Conservation (phyloP, 1,284 basidiomycete species). For the Afroboletus lepidellus region DNA sequence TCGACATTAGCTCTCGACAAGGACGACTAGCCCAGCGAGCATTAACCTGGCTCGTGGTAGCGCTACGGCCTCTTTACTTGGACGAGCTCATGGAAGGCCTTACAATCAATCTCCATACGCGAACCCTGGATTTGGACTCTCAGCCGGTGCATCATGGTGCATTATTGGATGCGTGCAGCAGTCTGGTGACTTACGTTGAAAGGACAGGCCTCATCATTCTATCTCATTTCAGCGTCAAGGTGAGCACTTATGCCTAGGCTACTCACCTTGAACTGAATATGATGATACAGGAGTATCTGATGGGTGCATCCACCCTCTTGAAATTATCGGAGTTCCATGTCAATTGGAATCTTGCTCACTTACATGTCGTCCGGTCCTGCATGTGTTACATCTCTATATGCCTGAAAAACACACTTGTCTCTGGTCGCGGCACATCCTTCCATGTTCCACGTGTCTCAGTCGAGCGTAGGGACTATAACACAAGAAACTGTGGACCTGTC, state of each 20-base stretch:
- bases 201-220: background rate
- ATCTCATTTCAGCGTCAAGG: background rate
- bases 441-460: too few species aligned
- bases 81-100: background rate
- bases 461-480: too few species aligned
- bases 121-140: background rate
- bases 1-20: background rate
- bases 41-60: background rate
- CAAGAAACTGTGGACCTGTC: too few species aligned
- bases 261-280: background rate
- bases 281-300: background rate
- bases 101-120: background rate
- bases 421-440: too few species aligned
- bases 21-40: background rate
- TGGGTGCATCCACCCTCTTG: background rate
- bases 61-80: constrained; percentile 25
- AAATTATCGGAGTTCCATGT: background rate
- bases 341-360: background rate
- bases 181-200: background rate
- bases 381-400: background rate
- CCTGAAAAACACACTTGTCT: background rate
- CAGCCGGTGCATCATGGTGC: background rate
- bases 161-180: background rate
- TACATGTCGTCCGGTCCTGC: background rate
- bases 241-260: background rate